Percentiles rank a stretch among this genome's conserved stretches.
Conservation (phyloP, 2,329 filamentous ascomycete species). For the Corynespora cassiicola region DNA sequence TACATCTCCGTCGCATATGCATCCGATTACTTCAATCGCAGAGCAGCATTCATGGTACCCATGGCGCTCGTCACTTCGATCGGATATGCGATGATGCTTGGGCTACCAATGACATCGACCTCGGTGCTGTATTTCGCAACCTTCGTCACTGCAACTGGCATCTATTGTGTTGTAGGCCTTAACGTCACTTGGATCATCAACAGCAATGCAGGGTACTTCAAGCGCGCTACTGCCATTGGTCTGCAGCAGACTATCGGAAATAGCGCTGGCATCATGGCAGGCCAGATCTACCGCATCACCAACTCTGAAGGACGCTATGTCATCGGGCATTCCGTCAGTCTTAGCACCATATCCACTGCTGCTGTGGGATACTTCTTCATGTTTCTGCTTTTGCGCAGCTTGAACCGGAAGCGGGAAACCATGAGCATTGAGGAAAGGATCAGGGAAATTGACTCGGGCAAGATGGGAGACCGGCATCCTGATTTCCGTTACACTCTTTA, state of each 20-base stretch:
- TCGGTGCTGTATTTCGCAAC: conserved; percentile 57
- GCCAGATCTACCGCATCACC: conserved; percentile 22
- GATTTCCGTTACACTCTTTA: conserved; percentile 51
- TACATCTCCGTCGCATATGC: conserved; percentile 31
- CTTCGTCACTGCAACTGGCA: conserved; percentile 59
- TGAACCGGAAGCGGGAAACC: conserved; percentile 53
- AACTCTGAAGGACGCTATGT: conserved; percentile 16
- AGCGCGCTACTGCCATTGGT: conserved; percentile 14
- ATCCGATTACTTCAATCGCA: conserved; percentile 31
- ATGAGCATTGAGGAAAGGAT: conserved; percentile 56
- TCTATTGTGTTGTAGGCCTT: conserved; percentile 60
- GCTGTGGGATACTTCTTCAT: conserved; percentile 7
- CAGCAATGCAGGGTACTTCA: conserved; percentile 43
- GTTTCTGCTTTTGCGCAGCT: conserved; percentile 55
- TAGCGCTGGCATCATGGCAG: conserved; percentile 62
- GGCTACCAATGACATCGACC: conserved; percentile 21
- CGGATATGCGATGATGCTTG: conserved; percentile 58
- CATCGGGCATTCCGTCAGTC: conserved; percentile 23
- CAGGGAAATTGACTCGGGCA: conserved; percentile 50
- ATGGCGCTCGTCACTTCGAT: conserved; percentile 48
- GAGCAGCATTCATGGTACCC: conserved; percentile 32
- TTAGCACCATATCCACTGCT: conserved; percentile 32
- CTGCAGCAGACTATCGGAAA: conserved; percentile 50
- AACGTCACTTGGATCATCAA: conserved; percentile 64
- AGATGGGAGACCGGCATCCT: conserved; percentile 59